Evolutionary conservation across 768 basidiomycete genomes (phyloP).

Genomic region (Sarcodon sp.): DNA sequence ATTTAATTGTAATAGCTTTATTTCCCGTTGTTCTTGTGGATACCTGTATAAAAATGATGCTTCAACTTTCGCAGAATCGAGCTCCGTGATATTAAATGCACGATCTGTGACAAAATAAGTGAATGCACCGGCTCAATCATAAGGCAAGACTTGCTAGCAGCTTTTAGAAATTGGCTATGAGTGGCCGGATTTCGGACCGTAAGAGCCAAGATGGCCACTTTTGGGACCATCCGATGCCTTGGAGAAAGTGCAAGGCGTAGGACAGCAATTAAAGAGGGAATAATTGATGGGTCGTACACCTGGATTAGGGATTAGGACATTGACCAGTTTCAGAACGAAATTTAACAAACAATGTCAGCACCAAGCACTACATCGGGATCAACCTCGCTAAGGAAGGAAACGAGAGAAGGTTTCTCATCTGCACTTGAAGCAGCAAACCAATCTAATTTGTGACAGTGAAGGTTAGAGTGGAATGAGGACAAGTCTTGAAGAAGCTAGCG

Average conservation of each 20-base stretch:
- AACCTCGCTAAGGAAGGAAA: slow-evolving; percentile 26
- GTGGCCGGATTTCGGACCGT: slow-evolving; percentile 49
- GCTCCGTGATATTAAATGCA: not conserved
- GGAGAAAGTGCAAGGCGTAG: slow-evolving; percentile 21
- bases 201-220: slow-evolving; percentile 30
- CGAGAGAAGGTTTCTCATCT: slow-evolving; percentile 5
- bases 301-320: slow-evolving; percentile 13
- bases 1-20: not conserved
- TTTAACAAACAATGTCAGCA: slow-evolving; percentile 41
- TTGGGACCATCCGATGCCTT: not conserved
- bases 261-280: slow-evolving; percentile 41
- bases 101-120: not conserved
- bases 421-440: slow-evolving; percentile 49
- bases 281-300: slow-evolving; percentile 58
- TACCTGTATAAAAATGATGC: not conserved
- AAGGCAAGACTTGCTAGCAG: slow-evolving; percentile 7
- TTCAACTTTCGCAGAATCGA: not conserved
- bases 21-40: not conserved
- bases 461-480: slow-evolving; percentile 33
- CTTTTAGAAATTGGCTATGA: slow-evolving; percentile 24
- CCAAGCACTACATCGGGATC: slow-evolving; percentile 52
- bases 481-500: slow-evolving; percentile 28
- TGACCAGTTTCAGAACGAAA: not conserved
- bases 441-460: slow-evolving; percentile 39
- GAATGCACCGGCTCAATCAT: not conserved